These are phyloP conservation scores for Candolleomyces aberdarensis DNA, from an alignment of 768 basidiomycete species.

Conservation along the genomic window DNA sequence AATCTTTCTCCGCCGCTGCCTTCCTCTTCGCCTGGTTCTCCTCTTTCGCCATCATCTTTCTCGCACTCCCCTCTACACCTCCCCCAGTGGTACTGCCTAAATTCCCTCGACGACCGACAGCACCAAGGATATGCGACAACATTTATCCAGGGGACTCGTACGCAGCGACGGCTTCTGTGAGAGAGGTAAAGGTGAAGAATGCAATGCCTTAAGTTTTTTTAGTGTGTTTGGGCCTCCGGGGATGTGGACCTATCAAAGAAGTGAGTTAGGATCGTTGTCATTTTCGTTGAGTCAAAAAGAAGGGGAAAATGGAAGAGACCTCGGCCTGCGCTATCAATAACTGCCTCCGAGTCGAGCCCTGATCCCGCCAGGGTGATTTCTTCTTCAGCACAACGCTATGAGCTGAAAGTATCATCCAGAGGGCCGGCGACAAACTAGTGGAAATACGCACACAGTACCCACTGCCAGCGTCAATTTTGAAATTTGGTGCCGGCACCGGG, in stretches of 20 bases:
- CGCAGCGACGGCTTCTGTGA: constrained; percentile 54
- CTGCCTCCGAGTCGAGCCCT: no score
- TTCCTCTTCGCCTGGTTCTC: constrained; percentile 64
- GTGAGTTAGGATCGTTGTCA: constrained; percentile 9
- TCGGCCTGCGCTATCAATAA: no score
- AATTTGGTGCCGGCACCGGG: no score
- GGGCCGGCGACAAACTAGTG: no score
- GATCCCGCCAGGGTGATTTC: no score
- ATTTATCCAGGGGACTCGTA: constrained; percentile 87
- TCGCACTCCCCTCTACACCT: constrained; percentile 33
- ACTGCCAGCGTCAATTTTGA: no score
- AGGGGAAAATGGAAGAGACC: no score
- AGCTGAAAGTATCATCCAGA: no score
- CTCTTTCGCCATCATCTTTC: constrained; percentile 54
- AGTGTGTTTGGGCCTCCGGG: constrained; percentile 45
- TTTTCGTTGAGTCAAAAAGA: no score
- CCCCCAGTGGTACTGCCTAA: constrained; percentile 35
- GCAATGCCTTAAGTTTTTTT: no score
- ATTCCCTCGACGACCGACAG: constrained; percentile 58
- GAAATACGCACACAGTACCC: no score
- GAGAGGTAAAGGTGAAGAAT: constrained; percentile 43
- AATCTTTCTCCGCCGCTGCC: constrained; percentile 67
- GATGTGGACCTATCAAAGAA: constrained; percentile 40
- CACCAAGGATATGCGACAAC: constrained; percentile 84
- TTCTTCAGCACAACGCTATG: no score